Evolutionary conservation across 2,329 filamentous ascomycete species (phyloP).

Genomic region (Madurella mycetomatis): DNA sequence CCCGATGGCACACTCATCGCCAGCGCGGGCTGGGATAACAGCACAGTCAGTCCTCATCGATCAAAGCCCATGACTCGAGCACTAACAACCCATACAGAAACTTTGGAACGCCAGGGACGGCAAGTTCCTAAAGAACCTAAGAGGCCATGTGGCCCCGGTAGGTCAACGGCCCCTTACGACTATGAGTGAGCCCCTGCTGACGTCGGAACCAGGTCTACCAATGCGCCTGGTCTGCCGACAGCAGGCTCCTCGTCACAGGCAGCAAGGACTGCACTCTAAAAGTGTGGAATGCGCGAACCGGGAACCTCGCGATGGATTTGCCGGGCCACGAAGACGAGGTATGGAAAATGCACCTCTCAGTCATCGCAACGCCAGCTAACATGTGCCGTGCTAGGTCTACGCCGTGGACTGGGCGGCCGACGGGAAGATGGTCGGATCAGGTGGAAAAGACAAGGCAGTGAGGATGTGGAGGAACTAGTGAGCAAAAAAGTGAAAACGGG

Average conservation of each 20-base stretch:
- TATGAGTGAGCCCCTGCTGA: not conserved
- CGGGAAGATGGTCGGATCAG: conserved; percentile 82
- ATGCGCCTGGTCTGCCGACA: conserved; percentile 88
- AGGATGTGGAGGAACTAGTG: conserved; percentile 60
- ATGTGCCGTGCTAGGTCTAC: conserved; percentile 54
- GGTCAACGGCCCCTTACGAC: not conserved
- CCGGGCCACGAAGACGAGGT: conserved; percentile 82
- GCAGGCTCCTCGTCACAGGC: conserved; percentile 77
- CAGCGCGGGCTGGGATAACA: conserved; percentile 84
- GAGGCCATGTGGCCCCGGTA: conserved; percentile 52
- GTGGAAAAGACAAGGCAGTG: conserved; percentile 84
- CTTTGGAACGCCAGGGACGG: conserved; percentile 46
- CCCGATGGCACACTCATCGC: conserved; percentile 85
- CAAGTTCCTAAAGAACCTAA: conserved; percentile 79
- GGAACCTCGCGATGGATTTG: conserved; percentile 74
- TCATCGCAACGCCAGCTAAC: not conserved
- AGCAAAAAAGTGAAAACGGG: conserved; percentile 1
- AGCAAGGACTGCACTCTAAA: conserved; percentile 93
- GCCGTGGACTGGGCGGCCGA: conserved; percentile 94
- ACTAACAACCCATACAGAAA: conserved; percentile 13
- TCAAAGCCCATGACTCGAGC: not conserved
- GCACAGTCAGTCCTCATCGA: conserved; percentile 24
- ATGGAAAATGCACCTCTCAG: not conserved
- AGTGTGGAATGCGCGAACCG: conserved; percentile 85
- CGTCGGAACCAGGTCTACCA: conserved; percentile 63